Conservation (phyloP, 148 eudicot genomes). For the Gaultheria prostrata region DNA sequence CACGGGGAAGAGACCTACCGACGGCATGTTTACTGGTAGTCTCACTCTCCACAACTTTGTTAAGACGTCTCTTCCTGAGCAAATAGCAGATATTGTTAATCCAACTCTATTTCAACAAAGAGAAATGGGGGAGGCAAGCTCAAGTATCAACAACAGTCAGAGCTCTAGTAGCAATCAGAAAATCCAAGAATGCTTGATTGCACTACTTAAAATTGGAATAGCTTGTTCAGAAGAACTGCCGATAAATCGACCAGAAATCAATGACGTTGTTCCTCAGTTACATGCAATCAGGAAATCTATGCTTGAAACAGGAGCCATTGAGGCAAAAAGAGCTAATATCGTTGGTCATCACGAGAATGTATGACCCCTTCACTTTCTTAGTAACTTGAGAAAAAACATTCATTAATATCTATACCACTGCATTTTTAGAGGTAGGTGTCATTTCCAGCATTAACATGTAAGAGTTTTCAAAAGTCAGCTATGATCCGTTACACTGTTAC, state of each 20-base stretch:
- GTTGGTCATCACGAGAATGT: background rate
- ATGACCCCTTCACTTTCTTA: background rate
- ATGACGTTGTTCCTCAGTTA: background rate
- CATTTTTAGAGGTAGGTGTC: background rate
- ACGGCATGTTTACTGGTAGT: background rate
- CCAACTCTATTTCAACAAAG: background rate
- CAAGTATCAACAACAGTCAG: background rate
- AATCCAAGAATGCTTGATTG: background rate
- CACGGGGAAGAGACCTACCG: background rate
- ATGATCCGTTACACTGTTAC: background rate
- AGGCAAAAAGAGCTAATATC: background rate
- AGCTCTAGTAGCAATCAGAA: background rate
- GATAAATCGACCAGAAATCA: background rate
- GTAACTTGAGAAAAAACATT: background rate
- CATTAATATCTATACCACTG: background rate
- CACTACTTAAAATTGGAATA: background rate
- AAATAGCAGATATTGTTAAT: background rate
- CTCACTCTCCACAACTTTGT: background rate
- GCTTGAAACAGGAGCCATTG: background rate
- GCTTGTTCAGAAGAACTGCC: background rate
- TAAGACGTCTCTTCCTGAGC: background rate
- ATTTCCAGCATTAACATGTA: background rate
- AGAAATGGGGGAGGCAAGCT: background rate
- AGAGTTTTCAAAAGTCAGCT: background rate
- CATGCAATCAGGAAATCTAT: background rate